A percentile compares a stretch with the other conserved stretches of the same genome.
These are phyloP conservation scores for Thielaviopsis ethacetica DNA, from an alignment of 2,329 filamentous ascomycete species.

Conservation along the genomic window DNA sequence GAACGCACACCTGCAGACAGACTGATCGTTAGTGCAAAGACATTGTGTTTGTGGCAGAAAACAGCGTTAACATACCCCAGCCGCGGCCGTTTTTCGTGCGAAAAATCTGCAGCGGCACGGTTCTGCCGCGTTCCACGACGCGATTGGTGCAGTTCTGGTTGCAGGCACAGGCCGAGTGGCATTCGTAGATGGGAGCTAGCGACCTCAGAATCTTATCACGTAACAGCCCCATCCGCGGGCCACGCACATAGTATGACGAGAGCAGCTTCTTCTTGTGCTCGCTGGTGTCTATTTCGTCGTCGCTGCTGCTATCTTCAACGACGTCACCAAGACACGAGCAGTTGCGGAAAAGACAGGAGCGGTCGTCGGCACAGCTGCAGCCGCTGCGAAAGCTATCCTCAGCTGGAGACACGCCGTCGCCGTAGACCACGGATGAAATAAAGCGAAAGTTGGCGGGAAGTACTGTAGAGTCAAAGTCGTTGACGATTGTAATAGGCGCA, in stretches of 20 bases:
- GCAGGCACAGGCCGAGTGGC: conserved; percentile 56
- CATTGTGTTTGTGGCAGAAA: too few species aligned
- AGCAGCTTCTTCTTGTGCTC: conserved; percentile 13
- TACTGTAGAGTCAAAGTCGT: conserved; percentile 39
- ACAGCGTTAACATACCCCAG: conserved; percentile 43
- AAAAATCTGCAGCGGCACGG: conserved; percentile 60
- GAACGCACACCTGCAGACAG: conserved; percentile 40
- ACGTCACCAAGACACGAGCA: conserved; percentile 57
- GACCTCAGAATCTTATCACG: conserved; percentile 35
- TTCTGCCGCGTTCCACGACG: conserved; percentile 58
- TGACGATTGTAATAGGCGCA: conserved; percentile 46
- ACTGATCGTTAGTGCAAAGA: too few species aligned
- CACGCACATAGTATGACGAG: conserved; percentile 50
- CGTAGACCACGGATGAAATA: conserved; percentile 44
- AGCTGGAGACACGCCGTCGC: conserved; percentile 41
- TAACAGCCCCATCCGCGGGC: conserved; percentile 34
- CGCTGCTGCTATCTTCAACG: conserved; percentile 27
- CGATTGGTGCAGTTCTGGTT: conserved; percentile 50
- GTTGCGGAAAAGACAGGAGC: conserved; percentile 48
- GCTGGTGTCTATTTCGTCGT: conserved; percentile 15
- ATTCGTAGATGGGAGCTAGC: conserved; percentile 59
- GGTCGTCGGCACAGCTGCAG: conserved; percentile 46
- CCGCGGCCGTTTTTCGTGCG: conserved; percentile 49
- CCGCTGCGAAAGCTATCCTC: conserved; percentile 49
- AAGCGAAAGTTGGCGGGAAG: conserved; percentile 52